Conservation (phyloP, 495 filamentous ascomycete genomes). For the Amniculicola lignicola region DNA sequence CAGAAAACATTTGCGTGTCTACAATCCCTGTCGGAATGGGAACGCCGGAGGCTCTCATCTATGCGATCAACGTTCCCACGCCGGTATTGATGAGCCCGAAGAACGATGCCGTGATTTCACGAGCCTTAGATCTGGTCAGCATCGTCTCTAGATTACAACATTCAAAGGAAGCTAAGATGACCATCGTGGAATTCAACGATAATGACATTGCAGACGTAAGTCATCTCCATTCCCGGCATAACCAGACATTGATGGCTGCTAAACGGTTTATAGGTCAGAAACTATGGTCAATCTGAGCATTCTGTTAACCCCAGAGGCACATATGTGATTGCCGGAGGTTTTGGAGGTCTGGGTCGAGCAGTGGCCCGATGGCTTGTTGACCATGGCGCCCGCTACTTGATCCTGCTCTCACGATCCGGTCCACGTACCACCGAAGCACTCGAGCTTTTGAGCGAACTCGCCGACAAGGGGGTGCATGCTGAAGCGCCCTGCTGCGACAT, state of each 20-base stretch:
- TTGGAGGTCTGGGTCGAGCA: conserved; percentile 9
- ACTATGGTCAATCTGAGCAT: too few species aligned
- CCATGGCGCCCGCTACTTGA: conserved; percentile 7
- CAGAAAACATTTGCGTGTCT: too few species aligned
- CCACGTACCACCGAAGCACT: neutral
- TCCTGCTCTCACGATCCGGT: conserved; percentile 14
- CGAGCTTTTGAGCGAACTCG: neutral
- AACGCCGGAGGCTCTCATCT: too few species aligned
- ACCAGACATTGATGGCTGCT: neutral
- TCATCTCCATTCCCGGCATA: neutral
- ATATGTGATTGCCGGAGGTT: conserved; percentile 38
- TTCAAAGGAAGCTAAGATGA: neutral
- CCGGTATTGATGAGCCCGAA: too few species aligned
- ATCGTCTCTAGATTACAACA: conserved; percentile 40
- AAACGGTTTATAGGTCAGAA: neutral
- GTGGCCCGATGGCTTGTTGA: conserved; percentile 5
- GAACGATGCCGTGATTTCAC: too few species aligned
- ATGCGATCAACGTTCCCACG: too few species aligned
- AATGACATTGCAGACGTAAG: neutral
- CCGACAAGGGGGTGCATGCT: neutral
- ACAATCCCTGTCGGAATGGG: too few species aligned
- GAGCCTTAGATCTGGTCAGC: too few species aligned
- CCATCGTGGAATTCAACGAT: too few species aligned
- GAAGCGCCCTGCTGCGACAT: conserved; percentile 9
- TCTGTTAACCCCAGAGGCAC: conserved; percentile 5